These are phyloP conservation scores for Dicorynia guianensis DNA, from an alignment of 306 rosid species.

Conservation along the genomic window DNA sequence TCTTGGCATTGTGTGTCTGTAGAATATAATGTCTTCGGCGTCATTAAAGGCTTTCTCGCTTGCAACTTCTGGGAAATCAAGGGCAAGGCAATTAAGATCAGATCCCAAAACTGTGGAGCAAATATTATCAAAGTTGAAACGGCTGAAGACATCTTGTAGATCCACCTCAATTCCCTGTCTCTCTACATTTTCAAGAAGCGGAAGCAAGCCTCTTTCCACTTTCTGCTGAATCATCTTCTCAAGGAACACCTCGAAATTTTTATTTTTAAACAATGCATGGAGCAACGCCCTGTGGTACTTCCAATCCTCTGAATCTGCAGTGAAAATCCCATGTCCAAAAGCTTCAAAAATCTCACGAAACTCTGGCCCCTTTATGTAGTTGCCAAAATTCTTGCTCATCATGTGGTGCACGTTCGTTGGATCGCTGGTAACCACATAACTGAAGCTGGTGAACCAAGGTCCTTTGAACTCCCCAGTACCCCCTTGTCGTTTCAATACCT, in stretches of 20 bases:
- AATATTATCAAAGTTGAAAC: constrained; percentile 53
- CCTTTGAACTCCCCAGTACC: constrained; percentile 44
- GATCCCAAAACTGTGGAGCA: constrained; percentile 48
- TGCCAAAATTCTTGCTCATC: constrained; percentile 26
- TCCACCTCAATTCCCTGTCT: constrained; percentile 3
- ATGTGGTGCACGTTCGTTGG: constrained; percentile 49
- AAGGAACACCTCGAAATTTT: not conserved
- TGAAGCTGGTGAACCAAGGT: constrained; percentile 42
- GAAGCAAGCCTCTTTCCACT: not conserved
- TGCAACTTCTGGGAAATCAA: constrained; percentile 44
- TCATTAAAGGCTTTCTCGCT: constrained; percentile 52
- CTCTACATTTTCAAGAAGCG: not conserved
- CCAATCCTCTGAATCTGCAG: constrained; percentile 31
- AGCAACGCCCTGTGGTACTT: constrained; percentile 7
- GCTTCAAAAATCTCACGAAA: constrained; percentile 34
- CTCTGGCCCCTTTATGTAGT: constrained; percentile 34
- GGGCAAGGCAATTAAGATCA: constrained; percentile 49
- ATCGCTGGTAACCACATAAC: constrained; percentile 38
- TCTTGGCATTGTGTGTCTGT: constrained; percentile 38
- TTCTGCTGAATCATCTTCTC: too few relatives aligned
- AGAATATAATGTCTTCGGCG: constrained; percentile 38
- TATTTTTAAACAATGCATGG: constrained; percentile 1
- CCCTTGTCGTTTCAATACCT: constrained; percentile 5
- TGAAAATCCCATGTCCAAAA: constrained; percentile 36
- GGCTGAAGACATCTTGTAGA: constrained; percentile 48